Evolutionary conservation across 805 yeast genomes (phyloP).

Genomic region (Torulaspora quercuum): DNA sequence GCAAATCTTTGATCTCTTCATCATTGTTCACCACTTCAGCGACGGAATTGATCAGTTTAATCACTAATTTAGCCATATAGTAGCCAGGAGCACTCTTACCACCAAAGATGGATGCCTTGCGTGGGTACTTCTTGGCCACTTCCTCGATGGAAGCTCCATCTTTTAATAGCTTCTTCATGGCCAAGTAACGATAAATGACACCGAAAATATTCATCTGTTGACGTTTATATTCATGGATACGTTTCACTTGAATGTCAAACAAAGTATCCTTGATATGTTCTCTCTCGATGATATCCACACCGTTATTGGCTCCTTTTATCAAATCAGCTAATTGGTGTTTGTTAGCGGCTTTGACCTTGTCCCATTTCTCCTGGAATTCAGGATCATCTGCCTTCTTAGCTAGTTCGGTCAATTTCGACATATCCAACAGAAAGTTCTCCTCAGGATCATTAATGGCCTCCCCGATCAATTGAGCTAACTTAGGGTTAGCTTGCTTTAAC

Average conservation of each 20-base stretch:
- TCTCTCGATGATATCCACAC: conserved; percentile 56
- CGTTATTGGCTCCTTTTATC: conserved; percentile 60
- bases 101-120: conserved; percentile 81
- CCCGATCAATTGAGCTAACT: conserved; percentile 67
- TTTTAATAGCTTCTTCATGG: conserved; percentile 51
- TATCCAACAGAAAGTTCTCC: conserved; percentile 64
- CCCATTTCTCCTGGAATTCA: conserved; percentile 69
- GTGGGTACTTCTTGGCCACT: conserved; percentile 54
- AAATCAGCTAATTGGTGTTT: conserved; percentile 64
- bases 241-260: conserved; percentile 89
- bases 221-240: conserved; percentile 94
- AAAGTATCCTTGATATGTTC: conserved; percentile 52
- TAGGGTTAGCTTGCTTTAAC: conserved; percentile 91
- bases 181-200: conserved; percentile 75
- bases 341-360: conserved; percentile 62
- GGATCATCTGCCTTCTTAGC: conserved; percentile 65
- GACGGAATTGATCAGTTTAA: conserved; percentile 79
- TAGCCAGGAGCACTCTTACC: conserved; percentile 99
- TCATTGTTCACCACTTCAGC: conserved; percentile 78
- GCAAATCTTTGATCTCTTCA: conserved; percentile 63
- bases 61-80: conserved; percentile 88
- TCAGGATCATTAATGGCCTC: conserved; percentile 57
- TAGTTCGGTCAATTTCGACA: conserved; percentile 62
- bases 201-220: conserved; percentile 93
- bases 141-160: conserved; percentile 54